Evolutionary conservation across 192 early-diverging fungal genomes (phyloP).

Genomic region (Allomyces macrogynus): DNA sequence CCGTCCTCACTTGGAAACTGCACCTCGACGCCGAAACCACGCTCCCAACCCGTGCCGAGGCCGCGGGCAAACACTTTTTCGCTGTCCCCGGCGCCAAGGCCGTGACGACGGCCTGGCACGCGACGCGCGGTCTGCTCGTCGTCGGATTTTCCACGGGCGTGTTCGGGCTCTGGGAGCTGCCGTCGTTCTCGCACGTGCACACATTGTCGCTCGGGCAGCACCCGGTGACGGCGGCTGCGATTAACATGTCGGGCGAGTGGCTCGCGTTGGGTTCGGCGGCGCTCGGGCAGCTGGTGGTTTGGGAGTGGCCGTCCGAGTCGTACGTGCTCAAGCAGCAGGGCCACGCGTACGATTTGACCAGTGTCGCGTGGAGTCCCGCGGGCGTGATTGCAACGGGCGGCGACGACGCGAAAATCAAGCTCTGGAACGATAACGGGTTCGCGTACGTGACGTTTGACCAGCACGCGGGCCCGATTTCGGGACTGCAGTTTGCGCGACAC

Average conservation of each 20-base stretch:
- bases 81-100: constrained; percentile 58
- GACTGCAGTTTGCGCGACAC: constrained; percentile 75
- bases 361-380: constrained; percentile 71
- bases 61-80: constrained; percentile 43
- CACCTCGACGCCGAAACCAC: no score
- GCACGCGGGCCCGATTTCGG: constrained; percentile 58
- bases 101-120: constrained; percentile 56
- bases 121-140: constrained; percentile 46
- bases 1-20: constrained; percentile 58
- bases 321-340: constrained; percentile 99
- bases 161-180: constrained; percentile 97
- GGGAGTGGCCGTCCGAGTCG: constrained; percentile 99
- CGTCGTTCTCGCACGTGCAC: constrained; percentile 82
- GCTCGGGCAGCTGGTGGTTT: constrained; percentile 89
- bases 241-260: constrained; percentile 91
- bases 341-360: constrained; percentile 85
- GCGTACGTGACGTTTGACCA: constrained; percentile 96
- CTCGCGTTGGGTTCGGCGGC: constrained; percentile 79
- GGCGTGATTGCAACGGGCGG: constrained; percentile 95
- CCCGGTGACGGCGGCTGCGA: constrained; percentile 67
- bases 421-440: constrained; percentile 93
- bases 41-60: not conserved
- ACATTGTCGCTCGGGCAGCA: constrained; percentile 89
- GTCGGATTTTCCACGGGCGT: constrained; percentile 83
- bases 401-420: constrained; percentile 91